These are phyloP conservation scores for Penicillium frequentans DNA, from an alignment of 2,329 filamentous ascomycete genomes.

Conservation along the genomic window DNA sequence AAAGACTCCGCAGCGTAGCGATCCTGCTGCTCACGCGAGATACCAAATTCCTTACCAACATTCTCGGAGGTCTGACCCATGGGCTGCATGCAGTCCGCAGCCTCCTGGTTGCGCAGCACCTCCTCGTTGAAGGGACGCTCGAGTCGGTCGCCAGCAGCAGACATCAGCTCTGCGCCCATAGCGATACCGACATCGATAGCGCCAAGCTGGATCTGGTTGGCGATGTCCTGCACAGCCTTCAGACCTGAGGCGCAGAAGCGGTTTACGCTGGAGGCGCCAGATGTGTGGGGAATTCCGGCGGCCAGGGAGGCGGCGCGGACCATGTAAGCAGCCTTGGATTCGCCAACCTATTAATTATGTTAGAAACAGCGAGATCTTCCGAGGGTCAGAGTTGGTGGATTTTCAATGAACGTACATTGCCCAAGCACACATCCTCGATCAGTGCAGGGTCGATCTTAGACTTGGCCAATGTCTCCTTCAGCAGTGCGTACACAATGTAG, in stretches of 20 bases:
- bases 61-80: constrained; percentile 99
- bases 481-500: constrained; percentile 76
- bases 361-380: background rate
- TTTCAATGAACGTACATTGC: constrained; percentile 66
- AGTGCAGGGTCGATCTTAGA: constrained; percentile 76
- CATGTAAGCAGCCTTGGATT: constrained; percentile 86
- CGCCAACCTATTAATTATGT: constrained; percentile 61
- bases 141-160: constrained; percentile 66
- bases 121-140: constrained; percentile 74
- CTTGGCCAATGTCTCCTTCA: constrained; percentile 72
- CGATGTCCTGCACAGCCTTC: constrained; percentile 93
- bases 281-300: constrained; percentile 90
- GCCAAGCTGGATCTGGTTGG: constrained; percentile 77
- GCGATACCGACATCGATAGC: constrained; percentile 86
- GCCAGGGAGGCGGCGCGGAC: constrained; percentile 83
- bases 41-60: constrained; percentile 84
- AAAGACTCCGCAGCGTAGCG: constrained; percentile 84
- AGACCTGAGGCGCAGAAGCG: constrained; percentile 97
- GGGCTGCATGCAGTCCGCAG: constrained; percentile 82
- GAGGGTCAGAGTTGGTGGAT: background rate
- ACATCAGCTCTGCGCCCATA: constrained; percentile 88
- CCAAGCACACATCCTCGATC: constrained; percentile 86
- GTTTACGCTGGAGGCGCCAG: constrained; percentile 79
- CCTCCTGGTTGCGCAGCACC: constrained; percentile 73
- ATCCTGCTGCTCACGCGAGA: constrained; percentile 79